These are phyloP conservation scores for Eutrema salsugineum DNA, from an alignment of 441 rosid species.

Conservation along the genomic window DNA sequence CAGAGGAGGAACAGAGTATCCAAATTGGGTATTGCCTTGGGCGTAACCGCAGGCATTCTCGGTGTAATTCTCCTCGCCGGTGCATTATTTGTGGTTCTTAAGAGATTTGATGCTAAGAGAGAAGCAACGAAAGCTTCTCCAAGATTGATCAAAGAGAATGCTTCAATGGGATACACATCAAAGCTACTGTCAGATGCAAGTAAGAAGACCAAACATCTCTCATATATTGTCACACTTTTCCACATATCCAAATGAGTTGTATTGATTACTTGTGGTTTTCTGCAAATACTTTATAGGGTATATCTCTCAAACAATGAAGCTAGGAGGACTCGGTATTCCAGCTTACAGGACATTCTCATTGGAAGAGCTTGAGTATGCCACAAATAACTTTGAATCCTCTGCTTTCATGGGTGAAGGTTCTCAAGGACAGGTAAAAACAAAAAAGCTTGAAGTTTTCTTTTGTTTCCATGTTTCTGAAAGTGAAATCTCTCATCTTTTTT, in stretches of 20 bases:
- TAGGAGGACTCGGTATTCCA: constrained; percentile 83
- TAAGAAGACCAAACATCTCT: constrained; percentile 33
- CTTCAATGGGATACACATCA: constrained; percentile 71
- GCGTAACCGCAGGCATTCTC: constrained; percentile 54
- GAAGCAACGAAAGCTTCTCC: constrained; percentile 38
- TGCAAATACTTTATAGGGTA: constrained; percentile 47
- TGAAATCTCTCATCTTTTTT: neutral
- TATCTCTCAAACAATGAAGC: constrained; percentile 86
- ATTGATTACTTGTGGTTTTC: neutral
- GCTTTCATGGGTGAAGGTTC: constrained; percentile 95
- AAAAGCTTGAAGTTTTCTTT: neutral
- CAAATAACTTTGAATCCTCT: constrained; percentile 74
- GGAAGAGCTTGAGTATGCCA: constrained; percentile 87
- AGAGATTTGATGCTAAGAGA: constrained; percentile 36
- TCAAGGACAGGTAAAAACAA: constrained; percentile 67
- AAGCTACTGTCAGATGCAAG: constrained; percentile 87
- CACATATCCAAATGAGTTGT: neutral
- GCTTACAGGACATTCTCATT: constrained; percentile 79
- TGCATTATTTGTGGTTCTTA: constrained; percentile 43
- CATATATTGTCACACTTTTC: neutral
- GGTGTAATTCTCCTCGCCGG: constrained; percentile 52
- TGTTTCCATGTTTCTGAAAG: neutral
- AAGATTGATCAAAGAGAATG: constrained; percentile 66
- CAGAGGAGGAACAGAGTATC: constrained; percentile 36
- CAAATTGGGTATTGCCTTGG: constrained; percentile 43